Evolutionary conservation across 305 asterid species (phyloP), one percentile per base, ranked within the genome.

Genomic region (Vinca major): DNA sequence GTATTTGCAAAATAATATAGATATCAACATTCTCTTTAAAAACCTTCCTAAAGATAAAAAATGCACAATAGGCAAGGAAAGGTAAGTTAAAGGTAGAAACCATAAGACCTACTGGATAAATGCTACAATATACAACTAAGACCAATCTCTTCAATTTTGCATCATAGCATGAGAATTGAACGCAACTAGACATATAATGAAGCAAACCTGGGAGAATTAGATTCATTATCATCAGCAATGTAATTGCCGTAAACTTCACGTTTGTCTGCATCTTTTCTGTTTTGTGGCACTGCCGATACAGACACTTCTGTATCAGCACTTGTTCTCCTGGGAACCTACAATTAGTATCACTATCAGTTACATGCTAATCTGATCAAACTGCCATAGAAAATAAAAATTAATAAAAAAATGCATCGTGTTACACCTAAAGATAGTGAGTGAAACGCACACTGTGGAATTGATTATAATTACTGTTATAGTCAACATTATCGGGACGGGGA

Each of bases 131-230:
- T 33, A 37, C 47, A 60, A 2, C 44, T 58, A 33, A 16, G 4
- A 43, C 11, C 3, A 13, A 26, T 26, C 50, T 53, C 54, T 20
- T 10, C 44, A 12, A 26, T 4, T 55, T 9, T 41, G 40, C n/a
- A 40, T 6, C 44, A 3, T 21, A 45, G 44, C 36, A 26, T 43
- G 40, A 49, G 11, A 37, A 67, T 4, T n/a, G 43, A 45, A 62
- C 8, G 12, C 41, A 67, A 21, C 39, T 4, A n/a, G 6, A 45
- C 12, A n/a, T 26, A 39, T n/a, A 26, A 53, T 52, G 36, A 69
- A 56, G 50, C 14, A 71, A 67, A 81, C 97, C 97, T 85, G 66
- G 84, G 82, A 73, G 75, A 83, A 84, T 81, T 73, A 70, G 92
- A 72, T 49, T 77, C 91, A 66, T 74, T 81, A 44, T 67, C 81